A percentile compares a stretch with the other conserved stretches of the same genome.
Evolutionary conservation across 116 monocot species (phyloP).

Genomic region (Iris pallida): DNA sequence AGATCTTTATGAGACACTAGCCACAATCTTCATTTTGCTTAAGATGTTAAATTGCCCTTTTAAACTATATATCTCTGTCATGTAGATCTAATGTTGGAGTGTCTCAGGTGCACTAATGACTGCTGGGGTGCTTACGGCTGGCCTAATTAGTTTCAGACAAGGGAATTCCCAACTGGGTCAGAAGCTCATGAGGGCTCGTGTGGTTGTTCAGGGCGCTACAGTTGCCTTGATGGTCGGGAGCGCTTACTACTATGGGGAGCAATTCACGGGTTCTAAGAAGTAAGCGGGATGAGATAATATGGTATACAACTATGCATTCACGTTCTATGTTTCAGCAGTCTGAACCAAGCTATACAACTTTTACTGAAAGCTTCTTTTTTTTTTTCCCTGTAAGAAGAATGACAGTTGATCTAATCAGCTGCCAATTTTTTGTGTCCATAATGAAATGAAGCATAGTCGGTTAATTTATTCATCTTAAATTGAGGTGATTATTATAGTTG

Average conservation of each 20-base stretch:
- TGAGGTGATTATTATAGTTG: not conserved
- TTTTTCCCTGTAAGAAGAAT: not conserved
- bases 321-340: not conserved
- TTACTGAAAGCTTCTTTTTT: not conserved
- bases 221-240: conserved; percentile 94
- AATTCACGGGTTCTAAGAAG: conserved; percentile 28
- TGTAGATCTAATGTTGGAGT: not conserved
- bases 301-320: not conserved
- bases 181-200: conserved; percentile 93
- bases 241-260: conserved; percentile 85
- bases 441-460: not conserved
- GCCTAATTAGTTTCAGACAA: conserved; percentile 80
- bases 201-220: conserved; percentile 85
- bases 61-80: too few species aligned
- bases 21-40: too few species aligned
- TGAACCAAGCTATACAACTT: not conserved
- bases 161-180: conserved; percentile 92
- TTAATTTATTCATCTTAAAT: not conserved
- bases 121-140: conserved; percentile 92
- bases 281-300: not conserved
- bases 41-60: not conserved
- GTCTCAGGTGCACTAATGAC: conserved; percentile 82
- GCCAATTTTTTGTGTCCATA: not conserved
- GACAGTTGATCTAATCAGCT: not conserved
- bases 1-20: too few species aligned